Percentiles rank a stretch among this genome's conserved stretches.
These are phyloP conservation scores for Pachysandra terminalis DNA, from an alignment of 164 flowering plant species.

Conservation along the genomic window DNA sequence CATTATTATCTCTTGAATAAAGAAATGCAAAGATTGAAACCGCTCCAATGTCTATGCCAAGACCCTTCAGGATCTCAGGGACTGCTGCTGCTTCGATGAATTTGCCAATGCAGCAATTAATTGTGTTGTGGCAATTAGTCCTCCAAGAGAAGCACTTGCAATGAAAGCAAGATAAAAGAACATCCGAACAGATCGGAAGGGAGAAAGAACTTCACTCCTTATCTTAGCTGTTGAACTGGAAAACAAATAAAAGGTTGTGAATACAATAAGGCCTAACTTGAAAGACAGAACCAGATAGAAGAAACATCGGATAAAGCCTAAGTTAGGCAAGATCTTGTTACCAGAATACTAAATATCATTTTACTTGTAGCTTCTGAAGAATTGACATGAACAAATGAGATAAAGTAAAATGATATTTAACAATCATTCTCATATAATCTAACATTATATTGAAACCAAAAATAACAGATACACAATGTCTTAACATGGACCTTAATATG, in stretches of 20 bases:
- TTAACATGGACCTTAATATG: too few relatives aligned
- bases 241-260: slow-evolving; percentile 20
- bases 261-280: slow-evolving; percentile 12
- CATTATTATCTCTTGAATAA: slow-evolving; percentile 61
- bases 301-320: neutral
- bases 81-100: slow-evolving; percentile 47
- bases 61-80: slow-evolving; percentile 57
- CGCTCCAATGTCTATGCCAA: slow-evolving; percentile 81
- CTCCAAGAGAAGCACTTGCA: slow-evolving; percentile 81
- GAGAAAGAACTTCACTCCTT: slow-evolving; percentile 90
- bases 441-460: neutral
- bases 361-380: neutral
- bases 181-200: slow-evolving; percentile 90
- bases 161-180: slow-evolving; percentile 94
- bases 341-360: neutral
- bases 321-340: neutral
- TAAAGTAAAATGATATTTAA: too few relatives aligned
- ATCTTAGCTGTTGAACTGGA: slow-evolving; percentile 87
- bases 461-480: too few relatives aligned
- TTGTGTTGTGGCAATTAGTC: slow-evolving; percentile 68
- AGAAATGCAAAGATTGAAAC: slow-evolving; percentile 71
- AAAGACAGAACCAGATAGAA: slow-evolving; percentile 14
- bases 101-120: slow-evolving; percentile 62
- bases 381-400: too few relatives aligned
- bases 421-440: too few relatives aligned